A percentile compares a stretch with the other conserved stretches of the same genome.
Conservation (phyloP, 2,329 filamentous ascomycete species). For the Fusarium setosum region DNA sequence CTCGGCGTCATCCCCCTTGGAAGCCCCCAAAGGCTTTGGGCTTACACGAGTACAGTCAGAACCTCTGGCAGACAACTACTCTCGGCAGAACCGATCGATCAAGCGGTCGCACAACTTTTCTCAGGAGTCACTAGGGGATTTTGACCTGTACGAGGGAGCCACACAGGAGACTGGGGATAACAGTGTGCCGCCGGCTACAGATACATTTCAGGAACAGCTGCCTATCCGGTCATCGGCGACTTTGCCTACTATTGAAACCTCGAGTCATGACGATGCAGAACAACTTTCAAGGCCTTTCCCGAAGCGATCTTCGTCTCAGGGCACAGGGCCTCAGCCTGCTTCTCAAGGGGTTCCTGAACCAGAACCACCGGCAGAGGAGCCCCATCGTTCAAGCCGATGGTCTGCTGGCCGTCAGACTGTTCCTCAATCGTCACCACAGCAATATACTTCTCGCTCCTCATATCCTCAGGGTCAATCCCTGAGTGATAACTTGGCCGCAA, state of each 20-base stretch:
- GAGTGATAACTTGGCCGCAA: conserved; percentile 45
- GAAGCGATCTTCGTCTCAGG: conserved; percentile 67
- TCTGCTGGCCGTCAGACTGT: conserved; percentile 29
- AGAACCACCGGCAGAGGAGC: conserved; percentile 51
- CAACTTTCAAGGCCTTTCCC: conserved; percentile 54
- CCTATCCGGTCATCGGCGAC: conserved; percentile 49
- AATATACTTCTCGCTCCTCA: conserved; percentile 43
- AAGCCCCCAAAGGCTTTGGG: conserved; percentile 61
- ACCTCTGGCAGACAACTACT: conserved; percentile 66
- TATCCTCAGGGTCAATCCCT: conserved; percentile 43
- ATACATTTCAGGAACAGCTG: conserved; percentile 47
- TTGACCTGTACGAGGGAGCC: conserved; percentile 58
- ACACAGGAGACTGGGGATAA: conserved; percentile 48
- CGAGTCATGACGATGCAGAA: conserved; percentile 57
- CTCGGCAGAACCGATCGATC: conserved; percentile 64
- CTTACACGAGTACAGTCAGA: conserved; percentile 77
- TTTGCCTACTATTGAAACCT: conserved; percentile 71
- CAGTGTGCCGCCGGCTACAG: conserved; percentile 27
- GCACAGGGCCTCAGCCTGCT: conserved; percentile 56
- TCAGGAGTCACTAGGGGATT: conserved; percentile 55
- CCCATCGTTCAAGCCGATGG: conserved; percentile 54
- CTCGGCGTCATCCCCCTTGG: conserved; percentile 51
- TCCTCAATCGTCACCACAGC: conserved; percentile 37
- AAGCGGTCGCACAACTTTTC: conserved; percentile 62
- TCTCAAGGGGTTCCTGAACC: conserved; percentile 42